Evolutionary conservation across 495 filamentous ascomycete genomes (phyloP).

Genomic region (Gamarada debralockiae): DNA sequence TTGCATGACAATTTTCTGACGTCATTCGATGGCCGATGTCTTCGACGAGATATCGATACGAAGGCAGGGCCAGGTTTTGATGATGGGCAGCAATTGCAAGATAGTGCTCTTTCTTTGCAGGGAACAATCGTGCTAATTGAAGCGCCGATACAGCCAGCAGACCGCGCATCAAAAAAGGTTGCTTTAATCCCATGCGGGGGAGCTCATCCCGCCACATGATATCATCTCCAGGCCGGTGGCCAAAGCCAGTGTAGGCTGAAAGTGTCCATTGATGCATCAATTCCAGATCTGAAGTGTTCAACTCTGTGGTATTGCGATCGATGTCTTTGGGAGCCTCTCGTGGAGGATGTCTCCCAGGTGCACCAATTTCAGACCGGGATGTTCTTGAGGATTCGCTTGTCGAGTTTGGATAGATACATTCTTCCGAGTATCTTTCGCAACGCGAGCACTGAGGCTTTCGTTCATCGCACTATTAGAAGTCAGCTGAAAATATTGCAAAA

Average conservation of each 20-base stretch:
- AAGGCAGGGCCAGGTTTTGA: conserved; percentile 42
- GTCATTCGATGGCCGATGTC: conserved; percentile 27
- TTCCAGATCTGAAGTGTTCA: not conserved
- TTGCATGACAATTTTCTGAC: conserved; percentile 40
- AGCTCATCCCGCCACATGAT: not conserved
- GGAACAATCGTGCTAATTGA: conserved; percentile 34
- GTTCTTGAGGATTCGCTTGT: not conserved
- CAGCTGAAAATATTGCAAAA: no score
- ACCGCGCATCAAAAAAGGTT: conserved; percentile 35
- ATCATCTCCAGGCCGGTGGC: not conserved
- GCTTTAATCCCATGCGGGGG: not conserved
- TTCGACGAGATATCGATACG: conserved; percentile 40
- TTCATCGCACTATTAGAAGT: conserved; percentile 1
- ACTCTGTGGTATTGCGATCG: not conserved
- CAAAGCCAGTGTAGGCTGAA: not conserved
- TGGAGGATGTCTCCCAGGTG: not conserved
- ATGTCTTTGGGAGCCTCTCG: not conserved
- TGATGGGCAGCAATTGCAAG: conserved; percentile 44
- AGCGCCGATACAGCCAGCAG: conserved; percentile 35
- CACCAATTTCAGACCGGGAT: not conserved
- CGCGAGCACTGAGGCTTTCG: not conserved
- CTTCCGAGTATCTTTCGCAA: not conserved
- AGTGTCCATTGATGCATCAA: not conserved
- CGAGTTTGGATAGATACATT: not conserved
- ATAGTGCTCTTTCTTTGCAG: conserved; percentile 35